Conservation (phyloP, 257 asterid genomes). For the Solanum dulcamara region DNA sequence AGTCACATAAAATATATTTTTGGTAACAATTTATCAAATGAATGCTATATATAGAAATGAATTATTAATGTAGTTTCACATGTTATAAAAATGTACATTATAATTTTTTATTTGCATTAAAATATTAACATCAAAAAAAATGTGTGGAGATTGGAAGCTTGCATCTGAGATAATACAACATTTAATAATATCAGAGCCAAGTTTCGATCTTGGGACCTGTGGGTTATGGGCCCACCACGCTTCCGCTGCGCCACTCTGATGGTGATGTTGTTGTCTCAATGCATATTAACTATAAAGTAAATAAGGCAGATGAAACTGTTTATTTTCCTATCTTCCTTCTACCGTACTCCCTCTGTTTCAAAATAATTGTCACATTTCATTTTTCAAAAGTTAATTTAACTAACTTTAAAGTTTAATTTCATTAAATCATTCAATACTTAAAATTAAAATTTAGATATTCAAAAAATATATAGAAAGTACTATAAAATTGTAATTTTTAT, state of each 20-base stretch:
- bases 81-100: background rate
- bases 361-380: too few relatives aligned
- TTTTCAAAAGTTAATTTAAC: background rate
- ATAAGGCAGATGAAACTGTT: background rate
- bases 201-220: conserved; percentile 99
- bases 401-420: too few relatives aligned
- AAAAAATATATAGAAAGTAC: background rate
- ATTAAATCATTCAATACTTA: too few relatives aligned
- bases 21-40: background rate
- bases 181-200: conserved; percentile 55
- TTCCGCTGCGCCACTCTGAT: conserved; percentile 66
- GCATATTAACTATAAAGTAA: too few relatives aligned
- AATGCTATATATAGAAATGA: background rate
- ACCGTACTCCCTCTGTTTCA: too few relatives aligned
- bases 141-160: background rate
- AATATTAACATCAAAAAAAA: too few relatives aligned
- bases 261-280: background rate
- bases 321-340: background rate
- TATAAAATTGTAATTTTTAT: too few relatives aligned
- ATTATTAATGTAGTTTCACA: background rate
- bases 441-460: background rate
- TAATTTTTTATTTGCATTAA: background rate
- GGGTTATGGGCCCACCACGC: conserved; percentile 99
- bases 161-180: background rate
- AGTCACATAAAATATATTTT: background rate